Evolutionary conservation across 2,329 filamentous ascomycete species (phyloP).

Genomic region (Pyricularia pennisetigena): DNA sequence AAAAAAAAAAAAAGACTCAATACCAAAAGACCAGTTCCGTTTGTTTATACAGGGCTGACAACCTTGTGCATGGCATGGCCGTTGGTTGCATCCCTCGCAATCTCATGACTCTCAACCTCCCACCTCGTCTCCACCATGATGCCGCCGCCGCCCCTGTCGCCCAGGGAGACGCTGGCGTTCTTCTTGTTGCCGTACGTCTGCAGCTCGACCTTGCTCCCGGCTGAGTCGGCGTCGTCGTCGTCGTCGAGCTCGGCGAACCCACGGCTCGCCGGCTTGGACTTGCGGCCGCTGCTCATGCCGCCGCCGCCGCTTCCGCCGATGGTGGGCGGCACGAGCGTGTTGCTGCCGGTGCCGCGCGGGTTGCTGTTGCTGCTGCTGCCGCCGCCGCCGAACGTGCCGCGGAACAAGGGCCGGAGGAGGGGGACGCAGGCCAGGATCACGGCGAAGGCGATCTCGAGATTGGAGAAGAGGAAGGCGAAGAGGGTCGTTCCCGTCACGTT

Average conservation of each 20-base stretch:
- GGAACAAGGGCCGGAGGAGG: slow-evolving; percentile 27
- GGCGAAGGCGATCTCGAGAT: slow-evolving; percentile 25
- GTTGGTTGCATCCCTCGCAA: background rate
- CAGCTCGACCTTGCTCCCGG: background rate
- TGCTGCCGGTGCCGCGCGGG: background rate
- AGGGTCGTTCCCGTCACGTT: slow-evolving; percentile 24
- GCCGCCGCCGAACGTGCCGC: slow-evolving; percentile 6
- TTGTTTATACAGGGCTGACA: background rate
- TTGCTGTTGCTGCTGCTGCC: slow-evolving; percentile 1
- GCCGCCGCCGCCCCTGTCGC: background rate
- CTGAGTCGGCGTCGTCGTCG: background rate
- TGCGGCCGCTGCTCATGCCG: background rate
- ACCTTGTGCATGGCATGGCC: background rate
- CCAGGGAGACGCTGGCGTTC: background rate
- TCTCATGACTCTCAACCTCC: background rate
- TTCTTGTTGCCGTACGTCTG: background rate
- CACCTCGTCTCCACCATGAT: background rate
- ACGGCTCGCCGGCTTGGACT: background rate
- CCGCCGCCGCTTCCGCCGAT: background rate
- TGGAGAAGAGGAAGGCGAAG: slow-evolving; percentile 23
- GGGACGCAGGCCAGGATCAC: slow-evolving; percentile 29
- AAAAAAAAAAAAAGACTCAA: background rate
- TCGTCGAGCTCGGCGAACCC: background rate
- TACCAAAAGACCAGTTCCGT: background rate
- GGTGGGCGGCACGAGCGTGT: background rate